These are phyloP conservation scores for Hypoxylon sp. DNA, from an alignment of 2,329 filamentous ascomycete species.

Conservation along the genomic window DNA sequence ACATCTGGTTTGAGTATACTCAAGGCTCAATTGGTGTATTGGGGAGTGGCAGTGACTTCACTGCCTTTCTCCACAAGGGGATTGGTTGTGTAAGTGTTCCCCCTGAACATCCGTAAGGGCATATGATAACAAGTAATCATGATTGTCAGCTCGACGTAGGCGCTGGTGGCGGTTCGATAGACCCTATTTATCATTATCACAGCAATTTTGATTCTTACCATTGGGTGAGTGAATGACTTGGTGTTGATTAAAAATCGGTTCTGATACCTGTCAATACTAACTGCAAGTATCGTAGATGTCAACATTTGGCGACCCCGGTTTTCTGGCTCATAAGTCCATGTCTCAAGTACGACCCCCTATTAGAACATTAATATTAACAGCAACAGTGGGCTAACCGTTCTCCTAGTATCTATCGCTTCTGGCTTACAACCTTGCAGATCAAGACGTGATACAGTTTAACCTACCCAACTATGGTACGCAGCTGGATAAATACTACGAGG, in stretches of 20 bases:
- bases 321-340: slow-evolving; percentile 71
- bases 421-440: slow-evolving; percentile 57
- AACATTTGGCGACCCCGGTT: slow-evolving; percentile 77
- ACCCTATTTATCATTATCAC: slow-evolving; percentile 82
- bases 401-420: slow-evolving; percentile 58
- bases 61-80: slow-evolving; percentile 72
- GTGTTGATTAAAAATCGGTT: neutral
- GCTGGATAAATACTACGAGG: slow-evolving; percentile 58
- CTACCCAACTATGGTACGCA: slow-evolving; percentile 59
- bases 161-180: slow-evolving; percentile 60
- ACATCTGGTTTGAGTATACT: slow-evolving; percentile 58
- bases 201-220: slow-evolving; percentile 86
- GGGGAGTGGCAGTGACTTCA: slow-evolving; percentile 77
- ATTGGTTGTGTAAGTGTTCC: slow-evolving; percentile 58
- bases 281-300: slow-evolving; percentile 70
- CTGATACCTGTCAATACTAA: slow-evolving; percentile 7
- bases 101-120: slow-evolving; percentile 54
- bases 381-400: slow-evolving; percentile 7
- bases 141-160: slow-evolving; percentile 69
- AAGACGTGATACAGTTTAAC: slow-evolving; percentile 59
- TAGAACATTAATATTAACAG: neutral
- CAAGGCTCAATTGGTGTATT: slow-evolving; percentile 69
- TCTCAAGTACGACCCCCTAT: slow-evolving; percentile 62
- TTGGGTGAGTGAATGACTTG: slow-evolving; percentile 60
- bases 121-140: slow-evolving; percentile 44